These are phyloP conservation scores for Phaeosphaeria sp. DNA, from an alignment of 2,329 filamentous ascomycete genomes.

Conservation along the genomic window DNA sequence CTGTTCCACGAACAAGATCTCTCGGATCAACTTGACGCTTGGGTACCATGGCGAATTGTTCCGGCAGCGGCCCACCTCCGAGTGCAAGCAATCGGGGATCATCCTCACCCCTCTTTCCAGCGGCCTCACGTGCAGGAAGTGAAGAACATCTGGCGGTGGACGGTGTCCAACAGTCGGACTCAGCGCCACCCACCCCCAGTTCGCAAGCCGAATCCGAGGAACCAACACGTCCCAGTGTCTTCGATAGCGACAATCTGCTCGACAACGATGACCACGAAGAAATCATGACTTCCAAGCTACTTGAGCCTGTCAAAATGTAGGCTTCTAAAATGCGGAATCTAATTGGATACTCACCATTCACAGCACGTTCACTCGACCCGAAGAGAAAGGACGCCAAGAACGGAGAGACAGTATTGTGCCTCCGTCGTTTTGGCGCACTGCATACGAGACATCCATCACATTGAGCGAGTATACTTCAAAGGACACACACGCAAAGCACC, in stretches of 20 bases:
- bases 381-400: background rate
- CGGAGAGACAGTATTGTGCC: constrained; percentile 4
- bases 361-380: background rate
- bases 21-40: too few relatives aligned
- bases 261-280: background rate
- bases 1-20: too few relatives aligned
- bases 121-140: background rate
- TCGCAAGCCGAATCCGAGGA: too few relatives aligned
- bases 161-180: too few relatives aligned
- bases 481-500: constrained; percentile 17
- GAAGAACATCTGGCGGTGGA: too few relatives aligned
- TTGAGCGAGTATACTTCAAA: constrained; percentile 14
- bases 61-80: too few relatives aligned
- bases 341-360: background rate
- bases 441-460: constrained; percentile 20
- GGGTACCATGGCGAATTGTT: too few relatives aligned
- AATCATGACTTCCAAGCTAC: background rate
- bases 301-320: background rate
- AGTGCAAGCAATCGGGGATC: too few relatives aligned
- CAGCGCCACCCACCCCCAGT: too few relatives aligned
- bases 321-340: background rate
- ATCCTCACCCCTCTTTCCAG: too few relatives aligned
- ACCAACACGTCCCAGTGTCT: too few relatives aligned
- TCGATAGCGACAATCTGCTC: background rate
- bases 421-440: constrained; percentile 8